phyloP scores from a whole-genome alignment of 2,329 filamentous ascomycete species.

The Dactylellina parvicollis region DNA sequence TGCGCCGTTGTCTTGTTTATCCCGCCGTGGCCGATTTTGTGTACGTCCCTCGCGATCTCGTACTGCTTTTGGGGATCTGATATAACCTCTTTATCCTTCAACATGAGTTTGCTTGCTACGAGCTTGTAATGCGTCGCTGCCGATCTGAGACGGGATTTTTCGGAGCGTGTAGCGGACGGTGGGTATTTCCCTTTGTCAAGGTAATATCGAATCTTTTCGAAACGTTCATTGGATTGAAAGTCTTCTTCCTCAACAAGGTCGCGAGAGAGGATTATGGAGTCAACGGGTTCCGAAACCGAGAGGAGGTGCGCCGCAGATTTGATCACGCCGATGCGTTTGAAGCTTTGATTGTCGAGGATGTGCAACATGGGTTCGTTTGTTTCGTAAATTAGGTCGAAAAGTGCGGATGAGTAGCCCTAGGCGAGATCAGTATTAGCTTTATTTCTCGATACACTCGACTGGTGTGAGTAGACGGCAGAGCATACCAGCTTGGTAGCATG shows the following conservation, averaged over 20 bases:
- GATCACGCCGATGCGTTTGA: conserved; percentile 76
- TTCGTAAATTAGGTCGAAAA: conserved; percentile 80
- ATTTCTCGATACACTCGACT: not conserved
- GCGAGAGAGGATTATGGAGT: conserved; percentile 70
- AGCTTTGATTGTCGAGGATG: conserved; percentile 78
- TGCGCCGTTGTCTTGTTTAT: conserved; percentile 98
- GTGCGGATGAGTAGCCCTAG: conserved; percentile 74
- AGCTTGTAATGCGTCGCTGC: conserved; percentile 93
- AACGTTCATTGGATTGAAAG: conserved; percentile 82
- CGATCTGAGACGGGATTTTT: conserved; percentile 92
- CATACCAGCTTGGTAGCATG: conserved; percentile 73
- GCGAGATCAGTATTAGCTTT: not conserved
- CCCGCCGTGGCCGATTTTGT: conserved; percentile 81
- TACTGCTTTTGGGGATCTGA: conserved; percentile 89
- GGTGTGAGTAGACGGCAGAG: conserved; percentile 57
- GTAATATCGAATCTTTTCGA: conserved; percentile 98
- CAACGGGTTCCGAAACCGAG: conserved; percentile 66
- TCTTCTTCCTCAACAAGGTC: conserved; percentile 69
- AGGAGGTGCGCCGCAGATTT: conserved; percentile 68
- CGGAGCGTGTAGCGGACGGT: conserved; percentile 88
- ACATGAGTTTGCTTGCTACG: conserved; percentile 81
- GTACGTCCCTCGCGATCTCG: conserved; percentile 82
- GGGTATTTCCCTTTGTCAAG: conserved; percentile 94
- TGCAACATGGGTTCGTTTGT: conserved; percentile 76
- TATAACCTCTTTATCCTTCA: conserved; percentile 97